Base-by-base conservation (phyloP, 2,329 filamentous ascomycete genomes). In the Pestalotiopsis sp. region DNA sequence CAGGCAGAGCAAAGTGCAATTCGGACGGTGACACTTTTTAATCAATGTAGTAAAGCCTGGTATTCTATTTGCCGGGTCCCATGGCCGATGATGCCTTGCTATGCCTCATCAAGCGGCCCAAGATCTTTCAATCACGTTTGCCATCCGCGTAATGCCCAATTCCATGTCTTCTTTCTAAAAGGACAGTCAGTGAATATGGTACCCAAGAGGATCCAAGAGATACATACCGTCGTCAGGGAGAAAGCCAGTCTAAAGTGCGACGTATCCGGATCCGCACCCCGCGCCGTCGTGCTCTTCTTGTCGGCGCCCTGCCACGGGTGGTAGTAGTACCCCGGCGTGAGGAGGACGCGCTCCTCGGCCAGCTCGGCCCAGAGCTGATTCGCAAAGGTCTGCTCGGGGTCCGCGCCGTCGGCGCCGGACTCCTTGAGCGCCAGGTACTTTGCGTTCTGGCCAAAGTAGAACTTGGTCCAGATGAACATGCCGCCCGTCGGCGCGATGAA, bases 381-480 rank as follows among this genome's bases (percentile, higher is more conserved):
- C 12, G 72, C 72, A 66, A 77, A 75, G 0, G 64, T 64, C 57
- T 75, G 73, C 61, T 76, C 75, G 0, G 75, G 72, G 61, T 76
- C 75, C 17, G 23, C 31, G n/a, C 68, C 31, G 13, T 68, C 61
- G 2, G 17, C 17, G 0, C 23, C 66, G 31, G 68, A 27, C 0
- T 12, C 20, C 31, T 71, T 82, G 56, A 75, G 58, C 7, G 74
- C 69, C 14, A 20, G 9, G 64, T 75, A 77, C 2, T 70, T 66
- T 0, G 57, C 20, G 7, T 71, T 68, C 1, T 66, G 64, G 1
- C 66, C 64, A 25, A 78, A 75, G 69, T 76, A 76, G 39, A 78
- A 77, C 67, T 76, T 74, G 9, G 73, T 66, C 77, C 77, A 79
- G 17, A 78, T 68, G 60, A 79, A 79, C 77, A 79, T 79, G n/a